A percentile compares a stretch with the other conserved stretches of the same genome.
Conservation (phyloP, 2,329 filamentous ascomycete genomes). For the Paraconiothyrium brasiliense region DNA sequence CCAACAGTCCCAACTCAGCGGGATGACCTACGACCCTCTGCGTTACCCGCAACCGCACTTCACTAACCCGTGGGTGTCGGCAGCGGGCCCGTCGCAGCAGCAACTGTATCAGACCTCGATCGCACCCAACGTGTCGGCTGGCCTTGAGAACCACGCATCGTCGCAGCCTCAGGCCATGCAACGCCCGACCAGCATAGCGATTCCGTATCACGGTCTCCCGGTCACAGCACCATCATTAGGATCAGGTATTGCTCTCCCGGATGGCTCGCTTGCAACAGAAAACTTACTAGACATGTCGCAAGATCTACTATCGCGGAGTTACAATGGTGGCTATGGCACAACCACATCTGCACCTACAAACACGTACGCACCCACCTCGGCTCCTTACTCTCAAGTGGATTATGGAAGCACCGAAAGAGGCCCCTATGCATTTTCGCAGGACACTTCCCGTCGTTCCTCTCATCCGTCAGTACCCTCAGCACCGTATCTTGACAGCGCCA, state of each 20-base stretch:
- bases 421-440: slow-evolving; percentile 67
- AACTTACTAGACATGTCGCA: slow-evolving; percentile 76
- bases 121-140: slow-evolving; percentile 61
- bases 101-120: slow-evolving; percentile 73
- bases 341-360: slow-evolving; percentile 74
- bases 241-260: slow-evolving; percentile 71
- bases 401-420: slow-evolving; percentile 67
- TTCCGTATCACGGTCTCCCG: slow-evolving; percentile 79
- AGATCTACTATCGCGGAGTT: slow-evolving; percentile 80
- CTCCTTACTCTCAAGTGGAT: slow-evolving; percentile 78
- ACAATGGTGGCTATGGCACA: slow-evolving; percentile 72
- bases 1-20: slow-evolving; percentile 73
- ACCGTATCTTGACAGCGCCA: slow-evolving; percentile 58
- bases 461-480: slow-evolving; percentile 79
- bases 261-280: slow-evolving; percentile 68
- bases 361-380: slow-evolving; percentile 72
- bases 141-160: slow-evolving; percentile 46
- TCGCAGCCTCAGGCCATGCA: slow-evolving; percentile 66
- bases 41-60: slow-evolving; percentile 79
- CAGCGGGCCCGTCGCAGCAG: slow-evolving; percentile 64
- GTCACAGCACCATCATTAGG: slow-evolving; percentile 78
- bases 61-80: slow-evolving; percentile 85
- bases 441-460: slow-evolving; percentile 75
- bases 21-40: slow-evolving; percentile 81
- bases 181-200: slow-evolving; percentile 69